Evolutionary conservation across 2,329 filamentous ascomycete species (phyloP).

Genomic region (Pleomassaria siparia): DNA sequence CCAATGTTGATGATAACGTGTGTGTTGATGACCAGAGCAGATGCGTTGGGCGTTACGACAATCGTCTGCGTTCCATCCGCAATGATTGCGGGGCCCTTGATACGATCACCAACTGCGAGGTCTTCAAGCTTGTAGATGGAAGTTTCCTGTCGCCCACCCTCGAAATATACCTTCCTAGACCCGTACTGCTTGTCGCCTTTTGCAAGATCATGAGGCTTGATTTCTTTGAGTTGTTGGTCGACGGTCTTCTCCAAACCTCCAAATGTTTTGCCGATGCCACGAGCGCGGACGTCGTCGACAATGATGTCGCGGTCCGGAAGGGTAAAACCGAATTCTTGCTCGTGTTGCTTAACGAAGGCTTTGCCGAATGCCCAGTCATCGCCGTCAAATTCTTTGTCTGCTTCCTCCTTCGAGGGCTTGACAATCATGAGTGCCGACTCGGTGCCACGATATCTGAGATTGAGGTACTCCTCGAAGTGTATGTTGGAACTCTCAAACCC

Average conservation of each 20-base stretch:
- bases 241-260: slow-evolving; percentile 77
- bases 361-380: slow-evolving; percentile 80
- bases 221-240: slow-evolving; percentile 75
- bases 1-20: slow-evolving; percentile 87
- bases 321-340: slow-evolving; percentile 92
- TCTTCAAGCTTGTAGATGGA: slow-evolving; percentile 81
- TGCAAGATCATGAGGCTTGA: slow-evolving; percentile 61
- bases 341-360: slow-evolving; percentile 83
- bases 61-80: slow-evolving; percentile 91
- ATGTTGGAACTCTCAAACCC: slow-evolving; percentile 76
- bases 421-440: slow-evolving; percentile 90
- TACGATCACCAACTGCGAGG: slow-evolving; percentile 68
- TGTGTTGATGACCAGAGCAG: slow-evolving; percentile 76
- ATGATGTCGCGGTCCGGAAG: slow-evolving; percentile 84
- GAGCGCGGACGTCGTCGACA: slow-evolving; percentile 83
- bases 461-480: slow-evolving; percentile 87
- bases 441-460: slow-evolving; percentile 88
- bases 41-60: slow-evolving; percentile 77
- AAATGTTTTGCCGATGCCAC: slow-evolving; percentile 88
- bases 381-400: slow-evolving; percentile 59
- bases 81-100: slow-evolving; percentile 81
- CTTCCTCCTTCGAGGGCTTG: slow-evolving; percentile 67
- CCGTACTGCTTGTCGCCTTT: slow-evolving; percentile 65
- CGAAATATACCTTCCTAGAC: slow-evolving; percentile 77
- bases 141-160: slow-evolving; percentile 74